phyloP scores from a whole-genome alignment of 805 yeast genomes.

The Candida nemodendra region DNA sequence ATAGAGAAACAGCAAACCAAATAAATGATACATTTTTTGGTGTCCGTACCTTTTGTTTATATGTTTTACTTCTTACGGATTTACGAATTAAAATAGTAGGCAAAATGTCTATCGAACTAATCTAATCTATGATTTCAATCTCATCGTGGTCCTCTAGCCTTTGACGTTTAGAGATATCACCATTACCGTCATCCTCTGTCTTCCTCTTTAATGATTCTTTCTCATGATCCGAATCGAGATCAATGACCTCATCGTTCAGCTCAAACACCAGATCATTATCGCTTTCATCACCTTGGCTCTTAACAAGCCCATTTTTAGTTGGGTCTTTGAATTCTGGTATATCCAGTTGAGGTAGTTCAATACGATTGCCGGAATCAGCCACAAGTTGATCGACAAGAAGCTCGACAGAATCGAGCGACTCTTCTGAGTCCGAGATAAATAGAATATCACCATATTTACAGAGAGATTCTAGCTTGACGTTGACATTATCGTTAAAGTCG shows the following conservation, averaged over 20 bases:
- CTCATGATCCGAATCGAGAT: conserved; percentile 15
- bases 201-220: conserved; percentile 14
- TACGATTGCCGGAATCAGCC: conserved; percentile 2
- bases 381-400: conserved; percentile 42
- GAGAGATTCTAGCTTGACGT: conserved; percentile 45
- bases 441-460: conserved; percentile 60
- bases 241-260: conserved; percentile 17
- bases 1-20: not conserved
- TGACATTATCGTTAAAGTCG: conserved; percentile 81
- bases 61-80: too few species aligned
- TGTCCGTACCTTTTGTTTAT: too few species aligned
- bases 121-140: conserved; percentile 8
- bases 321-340: conserved; percentile 25
- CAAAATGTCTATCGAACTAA: too few species aligned
- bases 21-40: too few species aligned
- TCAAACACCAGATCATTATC: conserved; percentile 15
- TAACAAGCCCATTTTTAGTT: conserved; percentile 15
- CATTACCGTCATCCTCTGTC: conserved; percentile 9
- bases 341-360: conserved; percentile 23
- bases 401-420: conserved; percentile 59
- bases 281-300: conserved; percentile 24
- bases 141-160: conserved; percentile 10
- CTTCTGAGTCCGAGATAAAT: conserved; percentile 79
- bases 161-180: conserved; percentile 18
- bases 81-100: too few species aligned